Conservation (phyloP, 495 filamentous ascomycete genomes). For the Tuber microsphaerosporum region DNA sequence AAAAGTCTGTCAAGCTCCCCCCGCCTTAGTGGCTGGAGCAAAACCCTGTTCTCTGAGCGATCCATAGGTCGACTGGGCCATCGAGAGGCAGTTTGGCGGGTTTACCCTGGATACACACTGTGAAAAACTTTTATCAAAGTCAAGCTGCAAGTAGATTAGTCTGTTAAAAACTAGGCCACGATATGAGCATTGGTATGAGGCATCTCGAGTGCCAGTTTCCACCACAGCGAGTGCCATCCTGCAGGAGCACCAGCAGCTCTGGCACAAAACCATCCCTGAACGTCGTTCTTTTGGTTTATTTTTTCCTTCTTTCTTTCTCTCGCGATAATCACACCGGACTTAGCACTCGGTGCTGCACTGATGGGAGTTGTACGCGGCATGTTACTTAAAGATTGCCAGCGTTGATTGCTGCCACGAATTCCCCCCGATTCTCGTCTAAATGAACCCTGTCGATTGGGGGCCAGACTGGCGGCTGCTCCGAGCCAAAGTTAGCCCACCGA, state of each 20-base stretch:
- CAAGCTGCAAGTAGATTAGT: background rate
- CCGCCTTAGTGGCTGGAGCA: background rate
- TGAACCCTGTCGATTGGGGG: background rate
- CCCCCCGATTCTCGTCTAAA: background rate
- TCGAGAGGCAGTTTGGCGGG: background rate
- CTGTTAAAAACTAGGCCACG: background rate
- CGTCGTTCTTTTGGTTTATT: background rate
- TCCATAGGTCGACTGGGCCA: background rate
- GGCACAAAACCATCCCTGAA: background rate
- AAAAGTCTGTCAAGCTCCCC: background rate
- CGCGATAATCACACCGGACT: background rate
- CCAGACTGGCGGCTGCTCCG: too few relatives aligned
- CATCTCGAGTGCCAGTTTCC: background rate
- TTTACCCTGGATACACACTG: background rate
- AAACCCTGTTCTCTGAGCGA: background rate
- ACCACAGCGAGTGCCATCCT: background rate
- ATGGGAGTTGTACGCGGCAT: background rate
- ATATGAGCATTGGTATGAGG: background rate
- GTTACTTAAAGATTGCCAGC: background rate
- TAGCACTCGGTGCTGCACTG: background rate
- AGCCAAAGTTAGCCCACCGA: too few relatives aligned
- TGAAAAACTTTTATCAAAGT: background rate
- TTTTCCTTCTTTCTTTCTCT: background rate
- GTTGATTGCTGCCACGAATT: background rate
- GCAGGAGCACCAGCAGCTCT: background rate